Evolutionary conservation across 2,329 filamentous ascomycete species (phyloP), one percentile per base, ranked within the genome.

Genomic region (Lecanicillium sp.): DNA sequence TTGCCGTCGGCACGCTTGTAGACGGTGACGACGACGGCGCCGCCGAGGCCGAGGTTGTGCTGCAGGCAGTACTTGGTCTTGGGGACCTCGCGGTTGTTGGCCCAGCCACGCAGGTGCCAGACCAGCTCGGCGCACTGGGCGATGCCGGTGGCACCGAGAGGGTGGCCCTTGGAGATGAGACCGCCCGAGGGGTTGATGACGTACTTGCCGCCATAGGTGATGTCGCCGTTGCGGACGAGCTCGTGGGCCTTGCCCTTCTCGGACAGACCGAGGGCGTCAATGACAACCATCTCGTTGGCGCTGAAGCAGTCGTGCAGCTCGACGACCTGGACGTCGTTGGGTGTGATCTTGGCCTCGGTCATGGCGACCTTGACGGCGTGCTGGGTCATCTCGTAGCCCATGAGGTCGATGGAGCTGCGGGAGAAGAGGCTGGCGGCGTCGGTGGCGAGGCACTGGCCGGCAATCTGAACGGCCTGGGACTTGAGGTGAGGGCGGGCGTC

Each of bases 251-350:
- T 90, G 13, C 90, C 90, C 12, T 74, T 77, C 42, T 79, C 79
- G 29, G 72, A 77, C 10, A 97, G 73, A 2, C 87, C 88, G 1
- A 97, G 73, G 0, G 87, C 87, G 57, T 97, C 90, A 36, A 97
- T 80, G 2, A 80, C 81, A 37, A 92, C 75, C 83, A 97, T 84
- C 69, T 97, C 87, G 60, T 97, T 97, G 18, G 90, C 81, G 14
- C 81, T 88, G 74, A 97, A 97, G 69, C 92, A 97, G 67, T 97
- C 92, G 64, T 97, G 92, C 44, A 97, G 71, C 67, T 97, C 90
- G 55, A 87, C 88, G 13, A 97, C 84, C 54, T 83, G 79, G 46
- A 90, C 74, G 48, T 94, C 84, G 25, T 67, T 62, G 0, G 84
- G 66, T 3, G 79, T 72, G 44, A 84, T 67, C 17, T 77, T 74